These are phyloP conservation scores for Candida multigemmis DNA, from an alignment of 805 yeast species.

Conservation along the genomic window DNA sequence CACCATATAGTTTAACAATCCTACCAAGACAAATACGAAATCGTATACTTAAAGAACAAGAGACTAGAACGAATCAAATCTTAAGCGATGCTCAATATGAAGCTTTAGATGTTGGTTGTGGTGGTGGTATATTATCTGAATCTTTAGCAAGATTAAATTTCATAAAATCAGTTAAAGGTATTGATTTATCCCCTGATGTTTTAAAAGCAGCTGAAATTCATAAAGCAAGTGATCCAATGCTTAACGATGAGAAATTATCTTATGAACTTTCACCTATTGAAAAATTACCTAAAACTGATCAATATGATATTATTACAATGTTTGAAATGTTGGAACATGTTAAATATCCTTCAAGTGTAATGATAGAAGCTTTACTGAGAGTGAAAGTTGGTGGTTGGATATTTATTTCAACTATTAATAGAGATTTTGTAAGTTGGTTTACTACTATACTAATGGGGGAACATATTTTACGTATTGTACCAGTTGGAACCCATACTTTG, in stretches of 20 bases:
- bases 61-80: slow-evolving; percentile 30
- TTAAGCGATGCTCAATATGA: slow-evolving; percentile 27
- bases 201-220: slow-evolving; percentile 72
- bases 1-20: slow-evolving; percentile 65
- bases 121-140: slow-evolving; percentile 93
- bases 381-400: slow-evolving; percentile 78
- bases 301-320: slow-evolving; percentile 75
- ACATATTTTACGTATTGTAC: slow-evolving; percentile 70
- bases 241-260: slow-evolving; percentile 38
- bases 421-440: slow-evolving; percentile 81
- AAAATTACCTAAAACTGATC: slow-evolving; percentile 34
- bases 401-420: slow-evolving; percentile 84
- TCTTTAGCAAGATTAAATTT: slow-evolving; percentile 70
- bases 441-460: slow-evolving; percentile 92
- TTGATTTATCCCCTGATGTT: slow-evolving; percentile 82
- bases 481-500: slow-evolving; percentile 85
- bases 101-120: slow-evolving; percentile 91
- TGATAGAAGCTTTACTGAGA: slow-evolving; percentile 57
- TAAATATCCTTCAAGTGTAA: slow-evolving; percentile 66
- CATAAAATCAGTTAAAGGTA: slow-evolving; percentile 60
- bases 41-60: slow-evolving; percentile 43
- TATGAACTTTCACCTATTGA: slow-evolving; percentile 63
- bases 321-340: slow-evolving; percentile 96
- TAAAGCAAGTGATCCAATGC: slow-evolving; percentile 52
- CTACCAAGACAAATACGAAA: slow-evolving; percentile 49